Base-by-base conservation (phyloP, 192 early-diverging fungal genomes). In the Podila verticillata region DNA sequence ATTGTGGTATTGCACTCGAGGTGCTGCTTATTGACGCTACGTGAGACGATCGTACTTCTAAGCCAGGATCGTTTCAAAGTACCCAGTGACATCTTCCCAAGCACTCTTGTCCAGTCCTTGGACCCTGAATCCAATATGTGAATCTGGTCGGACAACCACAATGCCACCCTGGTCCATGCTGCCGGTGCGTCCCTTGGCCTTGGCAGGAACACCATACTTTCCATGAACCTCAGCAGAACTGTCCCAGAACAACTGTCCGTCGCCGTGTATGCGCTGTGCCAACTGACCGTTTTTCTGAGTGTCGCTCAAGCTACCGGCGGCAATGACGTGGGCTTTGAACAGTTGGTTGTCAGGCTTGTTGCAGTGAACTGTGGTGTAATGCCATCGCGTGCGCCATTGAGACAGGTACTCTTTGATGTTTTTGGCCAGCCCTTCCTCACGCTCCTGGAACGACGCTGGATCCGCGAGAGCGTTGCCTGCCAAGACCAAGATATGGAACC, bases 401-500 rank as follows among this genome's bases (percentile, higher is more conserved):
- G 17, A 48, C 48, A n/a, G 15, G 6, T 13, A 4, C 65, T n/a
- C 26, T 51, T 56, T 0, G 65, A 71, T 31, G 64, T 57, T 30
- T 80, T 66, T 9, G 61, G 22, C 10, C 65, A 64, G 29, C 68
- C 57, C 56, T 65, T 65, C 7, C 44, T 61, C n/a, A 28, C 13
- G 44, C 36, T 48, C 57, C 13, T 68, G 51, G 9, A 56, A 31
- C 5, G 49, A 19, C 47, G 57, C 1, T 72, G 58, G 65, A 72
- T 68, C 39, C 3, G 12, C 39, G 17, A 44, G 39, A 44, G 39
- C 12, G 34, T 72, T 70, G 49, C 70, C 63, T 3, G 61, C 31
- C 22, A 80, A 68, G 24, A 80, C 70, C 13, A 80, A 10, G 34
- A 80, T 47, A 22, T 80, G 77, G 44, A 80, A 80, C 47, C 72